A percentile compares a stretch with the other conserved stretches of the same genome.
Evolutionary conservation across 345 rosid species (phyloP).

Genomic region (Arabis hirsuta): DNA sequence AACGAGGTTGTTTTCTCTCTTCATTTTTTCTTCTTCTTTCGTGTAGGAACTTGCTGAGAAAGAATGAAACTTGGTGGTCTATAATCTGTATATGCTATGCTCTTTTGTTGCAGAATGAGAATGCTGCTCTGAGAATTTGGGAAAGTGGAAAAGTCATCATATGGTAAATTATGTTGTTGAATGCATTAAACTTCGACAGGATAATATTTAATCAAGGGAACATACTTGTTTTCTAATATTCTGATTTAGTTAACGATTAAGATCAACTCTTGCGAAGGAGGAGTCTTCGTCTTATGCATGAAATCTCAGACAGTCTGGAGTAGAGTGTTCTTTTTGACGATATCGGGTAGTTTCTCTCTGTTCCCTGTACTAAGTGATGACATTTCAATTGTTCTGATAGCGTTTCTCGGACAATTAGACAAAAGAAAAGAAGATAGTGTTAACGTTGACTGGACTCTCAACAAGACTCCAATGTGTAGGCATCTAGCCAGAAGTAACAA

Average conservation of each 20-base stretch:
- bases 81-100: background rate
- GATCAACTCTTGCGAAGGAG: conserved; percentile 17
- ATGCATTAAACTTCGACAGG: background rate
- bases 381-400: too few species aligned
- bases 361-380: too few species aligned
- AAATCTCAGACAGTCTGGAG: too few species aligned
- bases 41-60: background rate
- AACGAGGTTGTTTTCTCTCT: background rate
- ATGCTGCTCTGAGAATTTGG: background rate
- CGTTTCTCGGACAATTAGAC: too few species aligned
- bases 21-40: background rate
- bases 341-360: too few species aligned
- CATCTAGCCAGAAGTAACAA: too few species aligned
- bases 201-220: background rate
- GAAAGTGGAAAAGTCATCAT: background rate
- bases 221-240: background rate
- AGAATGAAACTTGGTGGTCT: background rate
- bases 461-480: too few species aligned
- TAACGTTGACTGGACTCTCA: too few species aligned
- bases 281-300: background rate
- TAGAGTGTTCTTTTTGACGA: too few species aligned
- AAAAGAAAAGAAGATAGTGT: too few species aligned
- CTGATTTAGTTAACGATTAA: background rate
- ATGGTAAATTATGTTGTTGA: background rate
- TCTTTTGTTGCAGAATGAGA: background rate